Base-by-base conservation (phyloP, 441 rosid genomes). In the Adansonia gregorii region DNA sequence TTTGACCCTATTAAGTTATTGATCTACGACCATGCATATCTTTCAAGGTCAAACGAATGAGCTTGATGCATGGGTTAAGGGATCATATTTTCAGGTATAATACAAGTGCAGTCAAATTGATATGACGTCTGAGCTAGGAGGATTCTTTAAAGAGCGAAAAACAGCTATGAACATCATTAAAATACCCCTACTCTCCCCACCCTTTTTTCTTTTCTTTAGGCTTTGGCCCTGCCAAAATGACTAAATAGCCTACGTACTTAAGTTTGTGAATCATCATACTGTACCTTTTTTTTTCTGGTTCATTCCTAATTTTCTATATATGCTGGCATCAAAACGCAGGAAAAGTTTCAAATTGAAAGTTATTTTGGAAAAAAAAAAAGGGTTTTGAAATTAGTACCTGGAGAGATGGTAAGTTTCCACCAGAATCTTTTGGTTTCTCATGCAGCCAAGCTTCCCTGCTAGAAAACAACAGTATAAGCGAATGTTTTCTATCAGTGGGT, bases 391-490 rank as follows among this genome's bases (percentile, higher is more conserved):
- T 58, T 65, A 80, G 87, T 89, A 94, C 98, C 98, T 92, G 89
- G 83, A 88, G 82, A 81, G 92, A 86, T 48, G 87, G 86, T 72
- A 89, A 75, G 76, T 82, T 90, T 84, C 79, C 84, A 78, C 70
- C 80, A 76, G 88, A 83, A 85, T 90, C 90, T 86, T 89, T 88
- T 78, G 87, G 70, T 87, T 86, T 92, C 78, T 86, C 93, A 88
- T 92, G 91, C 90, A 93, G 80, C 92, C 93, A 92, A 87, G 93
- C 91, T 86, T 93, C 98, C 89, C 97, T 94, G 97, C 85, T 85
- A 83, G 58, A 85, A 86, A 83, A 81, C 84, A 85, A 85, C 80
- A 80, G 75, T 86, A 78, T 67, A 82, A 80, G 79, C 79, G 86
- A 82, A 85, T 83, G 84, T 78, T 85, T 84, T 71, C 65, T 79